These are phyloP conservation scores for Physcomitrium patens DNA, from an alignment of 225 moss, liverwort and hornwort species.

Conservation along the genomic window DNA sequence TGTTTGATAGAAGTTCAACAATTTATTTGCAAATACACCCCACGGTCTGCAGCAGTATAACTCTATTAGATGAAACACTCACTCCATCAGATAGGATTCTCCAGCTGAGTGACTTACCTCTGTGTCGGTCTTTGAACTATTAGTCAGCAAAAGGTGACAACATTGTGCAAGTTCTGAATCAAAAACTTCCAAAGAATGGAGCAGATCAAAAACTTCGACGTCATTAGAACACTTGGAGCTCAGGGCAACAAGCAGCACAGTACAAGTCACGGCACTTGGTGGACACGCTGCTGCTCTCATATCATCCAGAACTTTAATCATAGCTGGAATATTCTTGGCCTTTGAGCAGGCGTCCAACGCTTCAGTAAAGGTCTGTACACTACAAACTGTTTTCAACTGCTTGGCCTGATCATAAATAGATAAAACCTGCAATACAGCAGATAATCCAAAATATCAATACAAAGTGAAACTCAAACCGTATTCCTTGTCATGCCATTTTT, in stretches of 20 bases:
- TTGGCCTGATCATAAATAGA: constrained; percentile 81
- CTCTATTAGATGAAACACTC: background rate
- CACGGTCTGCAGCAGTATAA: background rate
- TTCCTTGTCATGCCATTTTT: background rate
- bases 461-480: constrained; percentile 5
- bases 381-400: constrained; percentile 51
- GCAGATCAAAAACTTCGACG: constrained; percentile 65
- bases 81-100: constrained; percentile 10
- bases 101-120: constrained; percentile 56
- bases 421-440: constrained; percentile 66
- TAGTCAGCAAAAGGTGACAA: constrained; percentile 60
- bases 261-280: constrained; percentile 88
- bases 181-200: constrained; percentile 65
- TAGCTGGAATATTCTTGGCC: constrained; percentile 62
- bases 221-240: constrained; percentile 75
- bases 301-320: constrained; percentile 67
- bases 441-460: constrained; percentile 18
- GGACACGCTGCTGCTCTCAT: constrained; percentile 71
- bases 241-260: constrained; percentile 81
- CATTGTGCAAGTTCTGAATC: constrained; percentile 59
- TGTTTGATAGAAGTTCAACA: background rate
- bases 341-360: constrained; percentile 83
- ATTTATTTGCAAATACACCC: constrained; percentile 15
- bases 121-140: constrained; percentile 58
- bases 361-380: constrained; percentile 84